Evolutionary conservation across 1,139 yeast species (phyloP).

Genomic region (Candida sanyaensis): DNA sequence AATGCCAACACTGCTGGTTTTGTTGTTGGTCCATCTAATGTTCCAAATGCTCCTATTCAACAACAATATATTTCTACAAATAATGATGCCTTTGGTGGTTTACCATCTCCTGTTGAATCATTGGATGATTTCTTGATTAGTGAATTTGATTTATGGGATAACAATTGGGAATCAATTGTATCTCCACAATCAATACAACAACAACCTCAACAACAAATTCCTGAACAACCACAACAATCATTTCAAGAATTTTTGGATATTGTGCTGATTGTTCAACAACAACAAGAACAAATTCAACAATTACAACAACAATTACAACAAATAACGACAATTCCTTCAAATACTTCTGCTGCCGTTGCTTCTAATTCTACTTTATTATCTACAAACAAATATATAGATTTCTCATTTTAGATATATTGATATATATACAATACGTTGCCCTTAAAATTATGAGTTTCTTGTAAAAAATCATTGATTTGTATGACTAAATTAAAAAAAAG

Average conservation of each 20-base stretch:
- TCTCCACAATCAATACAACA: background rate
- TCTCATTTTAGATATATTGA: background rate
- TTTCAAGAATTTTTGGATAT: conserved; percentile 6
- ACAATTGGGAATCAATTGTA: conserved; percentile 4
- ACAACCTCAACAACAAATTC: conserved; percentile 8
- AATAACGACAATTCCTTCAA: conserved; percentile 10
- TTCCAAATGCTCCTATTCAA: conserved; percentile 8
- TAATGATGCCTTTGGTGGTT: conserved; percentile 3
- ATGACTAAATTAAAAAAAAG: no score
- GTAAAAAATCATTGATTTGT: background rate
- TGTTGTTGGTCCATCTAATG: no score
- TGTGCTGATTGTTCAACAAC: conserved; percentile 20
- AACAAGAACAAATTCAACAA: conserved; percentile 25
- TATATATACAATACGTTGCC: background rate
- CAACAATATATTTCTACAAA: conserved; percentile 9
- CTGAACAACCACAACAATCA: conserved; percentile 6
- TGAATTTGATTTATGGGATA: conserved; percentile 16
- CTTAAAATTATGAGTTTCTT: background rate
- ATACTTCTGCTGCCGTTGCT: conserved; percentile 4
- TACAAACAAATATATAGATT: conserved; percentile 1
- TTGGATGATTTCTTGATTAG: conserved; percentile 11
- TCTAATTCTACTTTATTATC: background rate
- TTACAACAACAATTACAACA: conserved; percentile 25
- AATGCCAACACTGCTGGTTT: no score
- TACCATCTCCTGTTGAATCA: conserved; percentile 17